Conservation (phyloP, 1,139 yeast genomes). For the Sugiyamaella pinicola region DNA sequence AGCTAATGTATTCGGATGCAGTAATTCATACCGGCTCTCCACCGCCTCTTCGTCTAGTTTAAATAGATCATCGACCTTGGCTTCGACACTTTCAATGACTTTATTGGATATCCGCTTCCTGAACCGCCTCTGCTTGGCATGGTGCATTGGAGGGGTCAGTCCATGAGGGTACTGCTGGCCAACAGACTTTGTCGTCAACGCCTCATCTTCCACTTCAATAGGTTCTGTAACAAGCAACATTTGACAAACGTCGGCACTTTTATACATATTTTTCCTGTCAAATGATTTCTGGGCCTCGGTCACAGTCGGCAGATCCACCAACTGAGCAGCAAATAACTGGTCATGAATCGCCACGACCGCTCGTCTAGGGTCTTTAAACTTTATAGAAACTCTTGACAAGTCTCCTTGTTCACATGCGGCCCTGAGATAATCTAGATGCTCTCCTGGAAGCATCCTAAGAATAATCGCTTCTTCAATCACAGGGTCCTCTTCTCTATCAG, state of each 20-base stretch:
- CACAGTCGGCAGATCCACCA: slow-evolving; percentile 87
- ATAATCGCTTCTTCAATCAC: slow-evolving; percentile 83
- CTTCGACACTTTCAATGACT: slow-evolving; percentile 67
- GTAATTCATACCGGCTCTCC: slow-evolving; percentile 73
- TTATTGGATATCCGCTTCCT: slow-evolving; percentile 52
- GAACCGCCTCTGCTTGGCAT: slow-evolving; percentile 57
- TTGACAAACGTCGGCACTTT: slow-evolving; percentile 84
- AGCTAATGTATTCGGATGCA: slow-evolving; percentile 50
- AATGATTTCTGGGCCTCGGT: slow-evolving; percentile 87
- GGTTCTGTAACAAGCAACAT: slow-evolving; percentile 74
- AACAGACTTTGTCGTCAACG: slow-evolving; percentile 37
- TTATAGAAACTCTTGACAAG: slow-evolving; percentile 67
- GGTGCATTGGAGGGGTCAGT: slow-evolving; percentile 71
- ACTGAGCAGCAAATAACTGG: slow-evolving; percentile 75
- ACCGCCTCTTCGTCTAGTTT: slow-evolving; percentile 82
- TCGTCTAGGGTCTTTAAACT: slow-evolving; percentile 77
- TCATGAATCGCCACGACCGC: slow-evolving; percentile 64
- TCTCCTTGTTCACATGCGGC: slow-evolving; percentile 83
- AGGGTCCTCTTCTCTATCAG: slow-evolving; percentile 95
- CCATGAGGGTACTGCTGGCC: slow-evolving; percentile 64
- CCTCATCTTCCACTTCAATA: slow-evolving; percentile 59
- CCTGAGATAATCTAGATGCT: slow-evolving; percentile 75
- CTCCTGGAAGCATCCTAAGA: slow-evolving; percentile 76
- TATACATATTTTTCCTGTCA: slow-evolving; percentile 85
- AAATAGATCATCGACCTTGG: slow-evolving; percentile 74